These are phyloP conservation scores for Phytophthora idaei DNA, from an alignment of 352 stramenopile species.

Conservation along the genomic window DNA sequence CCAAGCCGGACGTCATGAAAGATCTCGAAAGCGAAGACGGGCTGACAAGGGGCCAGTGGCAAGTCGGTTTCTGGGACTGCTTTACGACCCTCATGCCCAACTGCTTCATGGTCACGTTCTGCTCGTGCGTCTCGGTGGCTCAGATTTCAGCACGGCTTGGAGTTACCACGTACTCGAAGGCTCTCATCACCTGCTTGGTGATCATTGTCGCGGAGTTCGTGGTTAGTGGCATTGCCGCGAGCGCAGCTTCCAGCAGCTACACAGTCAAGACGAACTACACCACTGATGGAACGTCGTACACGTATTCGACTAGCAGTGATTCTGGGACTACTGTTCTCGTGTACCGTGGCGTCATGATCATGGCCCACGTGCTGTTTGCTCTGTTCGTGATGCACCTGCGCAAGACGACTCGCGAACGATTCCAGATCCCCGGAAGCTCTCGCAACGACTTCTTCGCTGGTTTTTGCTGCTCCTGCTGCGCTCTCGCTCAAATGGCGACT, in stretches of 20 bases:
- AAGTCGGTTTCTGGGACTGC: constrained; percentile 47
- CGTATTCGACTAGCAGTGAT: constrained; percentile 20
- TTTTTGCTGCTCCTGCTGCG: constrained; percentile 53
- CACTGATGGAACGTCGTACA: constrained; percentile 21
- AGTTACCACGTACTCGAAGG: constrained; percentile 35
- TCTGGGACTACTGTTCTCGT: constrained; percentile 13
- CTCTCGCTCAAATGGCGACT: constrained; percentile 57
- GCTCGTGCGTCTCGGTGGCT: constrained; percentile 54
- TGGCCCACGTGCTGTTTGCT: constrained; percentile 22
- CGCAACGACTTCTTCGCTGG: constrained; percentile 38
- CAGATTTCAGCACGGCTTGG: constrained; percentile 51
- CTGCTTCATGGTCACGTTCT: constrained; percentile 57
- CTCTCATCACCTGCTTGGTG: constrained; percentile 31
- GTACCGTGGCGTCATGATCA: constrained; percentile 23
- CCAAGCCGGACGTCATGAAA: constrained; percentile 5
- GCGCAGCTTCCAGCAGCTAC: constrained; percentile 16
- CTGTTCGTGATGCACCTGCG: constrained; percentile 38
- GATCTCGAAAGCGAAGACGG: constrained; percentile 29
- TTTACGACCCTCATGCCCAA: constrained; percentile 53
- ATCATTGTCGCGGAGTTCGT: constrained; percentile 29
- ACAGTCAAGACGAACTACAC: constrained; percentile 21
- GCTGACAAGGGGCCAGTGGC: constrained; percentile 27
- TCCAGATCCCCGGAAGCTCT: constrained; percentile 45
- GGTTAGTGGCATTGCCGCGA: constrained; percentile 18
- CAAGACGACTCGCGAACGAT: constrained; percentile 39